Conservation (phyloP, 495 filamentous ascomycete genomes). For the Acidiella bohemica region DNA sequence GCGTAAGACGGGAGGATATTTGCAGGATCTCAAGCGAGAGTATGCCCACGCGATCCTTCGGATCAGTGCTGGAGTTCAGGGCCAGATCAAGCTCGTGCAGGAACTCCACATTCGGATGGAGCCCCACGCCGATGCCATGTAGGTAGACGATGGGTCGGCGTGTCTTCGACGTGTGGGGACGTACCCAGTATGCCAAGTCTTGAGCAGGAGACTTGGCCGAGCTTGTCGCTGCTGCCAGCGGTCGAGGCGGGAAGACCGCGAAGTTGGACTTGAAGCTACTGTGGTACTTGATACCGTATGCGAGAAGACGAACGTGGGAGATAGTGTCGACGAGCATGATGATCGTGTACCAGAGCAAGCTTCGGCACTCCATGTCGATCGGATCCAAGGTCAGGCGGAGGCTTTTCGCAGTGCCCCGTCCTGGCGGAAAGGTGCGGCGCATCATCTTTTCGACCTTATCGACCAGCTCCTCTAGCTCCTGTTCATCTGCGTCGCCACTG, state of each 20-base stretch:
- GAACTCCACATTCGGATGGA: constrained; percentile 18
- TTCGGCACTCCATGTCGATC: constrained; percentile 46
- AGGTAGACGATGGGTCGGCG: constrained; percentile 21
- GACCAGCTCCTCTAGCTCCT: constrained; percentile 47
- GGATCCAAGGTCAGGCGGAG: constrained; percentile 52
- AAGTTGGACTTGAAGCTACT: background rate
- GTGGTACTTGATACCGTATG: constrained; percentile 18
- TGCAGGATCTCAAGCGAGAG: constrained; percentile 23
- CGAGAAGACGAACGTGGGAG: constrained; percentile 10
- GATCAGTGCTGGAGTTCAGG: background rate
- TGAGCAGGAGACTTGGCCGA: constrained; percentile 10
- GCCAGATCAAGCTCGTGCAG: constrained; percentile 15
- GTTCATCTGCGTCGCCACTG: constrained; percentile 30
- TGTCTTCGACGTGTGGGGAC: constrained; percentile 20
- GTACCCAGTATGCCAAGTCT: constrained; percentile 21
- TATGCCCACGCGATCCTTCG: constrained; percentile 22
- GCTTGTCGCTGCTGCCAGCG: constrained; percentile 13
- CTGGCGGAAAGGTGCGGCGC: constrained; percentile 29
- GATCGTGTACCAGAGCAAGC: constrained; percentile 47
- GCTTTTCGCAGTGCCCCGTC: constrained; percentile 40
- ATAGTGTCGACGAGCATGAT: constrained; percentile 19
- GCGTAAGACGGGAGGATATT: constrained; percentile 22
- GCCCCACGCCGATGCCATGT: constrained; percentile 25
- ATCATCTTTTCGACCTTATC: constrained; percentile 35
- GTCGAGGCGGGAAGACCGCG: constrained; percentile 20